A percentile compares a stretch with the other conserved stretches of the same genome.
Evolutionary conservation across 768 basidiomycete species (phyloP).

Genomic region (Auriculariales sp.): DNA sequence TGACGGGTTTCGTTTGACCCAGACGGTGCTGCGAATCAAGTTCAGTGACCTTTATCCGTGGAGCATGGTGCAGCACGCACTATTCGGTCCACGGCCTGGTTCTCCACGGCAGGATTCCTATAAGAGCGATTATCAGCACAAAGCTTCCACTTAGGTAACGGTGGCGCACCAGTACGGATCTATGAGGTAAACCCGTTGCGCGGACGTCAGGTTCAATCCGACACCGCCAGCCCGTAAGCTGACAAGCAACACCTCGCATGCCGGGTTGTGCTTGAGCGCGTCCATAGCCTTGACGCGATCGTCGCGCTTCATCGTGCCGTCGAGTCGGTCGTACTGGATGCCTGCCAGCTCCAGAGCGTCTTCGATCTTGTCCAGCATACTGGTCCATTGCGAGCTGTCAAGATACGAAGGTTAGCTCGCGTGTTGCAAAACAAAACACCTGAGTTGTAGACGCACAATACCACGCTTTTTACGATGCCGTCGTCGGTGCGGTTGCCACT

Average conservation of each 20-base stretch:
- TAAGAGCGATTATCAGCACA: background rate
- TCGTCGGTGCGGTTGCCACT: slow-evolving; percentile 59
- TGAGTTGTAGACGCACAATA: slow-evolving; percentile 56
- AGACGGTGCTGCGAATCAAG: slow-evolving; percentile 68
- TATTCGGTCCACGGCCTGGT: slow-evolving; percentile 95
- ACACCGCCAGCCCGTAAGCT: slow-evolving; percentile 96
- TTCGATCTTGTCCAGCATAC: slow-evolving; percentile 89
- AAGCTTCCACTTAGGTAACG: background rate
- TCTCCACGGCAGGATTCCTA: slow-evolving; percentile 95
- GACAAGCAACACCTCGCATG: slow-evolving; percentile 86
- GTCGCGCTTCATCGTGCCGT: slow-evolving; percentile 96
- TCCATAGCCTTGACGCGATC: slow-evolving; percentile 89
- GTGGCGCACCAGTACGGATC: slow-evolving; percentile 78
- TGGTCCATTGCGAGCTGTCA: slow-evolving; percentile 81
- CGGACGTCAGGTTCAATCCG: slow-evolving; percentile 88
- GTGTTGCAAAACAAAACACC: slow-evolving; percentile 5
- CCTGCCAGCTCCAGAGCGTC: slow-evolving; percentile 71
- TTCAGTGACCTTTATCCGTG: background rate
- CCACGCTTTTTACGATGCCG: slow-evolving; percentile 74
- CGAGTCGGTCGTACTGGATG: slow-evolving; percentile 83
- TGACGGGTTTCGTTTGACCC: slow-evolving; percentile 85
- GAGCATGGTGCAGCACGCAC: slow-evolving; percentile 30
- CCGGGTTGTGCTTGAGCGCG: slow-evolving; percentile 75
- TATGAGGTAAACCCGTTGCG: slow-evolving; percentile 88
- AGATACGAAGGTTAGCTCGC: background rate